Conservation (phyloP, 208 protist species). For the Leptomonas seymouri region DNA sequence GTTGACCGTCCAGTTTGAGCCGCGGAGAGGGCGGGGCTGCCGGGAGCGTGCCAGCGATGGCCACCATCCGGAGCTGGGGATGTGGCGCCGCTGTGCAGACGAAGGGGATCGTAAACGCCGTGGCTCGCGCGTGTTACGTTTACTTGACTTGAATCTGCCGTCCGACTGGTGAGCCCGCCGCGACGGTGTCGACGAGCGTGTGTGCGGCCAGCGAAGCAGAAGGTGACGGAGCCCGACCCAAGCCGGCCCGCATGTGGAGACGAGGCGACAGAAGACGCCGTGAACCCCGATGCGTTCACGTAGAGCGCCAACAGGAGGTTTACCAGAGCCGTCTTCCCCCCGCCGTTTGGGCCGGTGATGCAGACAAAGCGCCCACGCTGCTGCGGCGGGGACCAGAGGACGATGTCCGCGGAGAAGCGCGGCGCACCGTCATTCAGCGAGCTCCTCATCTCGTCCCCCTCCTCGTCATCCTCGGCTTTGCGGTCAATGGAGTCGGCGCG, state of each 20-base stretch:
- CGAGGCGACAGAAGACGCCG: slow-evolving; percentile 3
- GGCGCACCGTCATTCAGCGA: background rate
- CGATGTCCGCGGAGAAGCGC: slow-evolving; percentile 24
- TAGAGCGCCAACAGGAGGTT: slow-evolving; percentile 61
- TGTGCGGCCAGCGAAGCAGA: slow-evolving; percentile 22
- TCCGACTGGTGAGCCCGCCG: slow-evolving; percentile 5
- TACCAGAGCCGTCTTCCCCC: slow-evolving; percentile 66
- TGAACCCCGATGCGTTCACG: slow-evolving; percentile 8
- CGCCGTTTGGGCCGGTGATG: slow-evolving; percentile 54
- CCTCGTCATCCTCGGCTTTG: slow-evolving; percentile 6
- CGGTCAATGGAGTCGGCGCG: too few relatives aligned
- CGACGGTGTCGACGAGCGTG: slow-evolving; percentile 18
- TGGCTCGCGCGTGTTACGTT: slow-evolving; percentile 1
- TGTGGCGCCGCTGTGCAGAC: background rate
- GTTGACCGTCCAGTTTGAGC: too few relatives aligned
- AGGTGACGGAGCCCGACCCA: slow-evolving; percentile 12
- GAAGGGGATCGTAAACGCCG: background rate
- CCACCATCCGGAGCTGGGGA: too few relatives aligned
- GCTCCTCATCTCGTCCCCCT: background rate
- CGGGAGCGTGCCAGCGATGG: too few relatives aligned
- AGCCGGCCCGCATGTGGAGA: slow-evolving; percentile 14
- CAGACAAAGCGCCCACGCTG: slow-evolving; percentile 57
- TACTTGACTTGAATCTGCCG: background rate
- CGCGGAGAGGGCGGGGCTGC: too few relatives aligned
- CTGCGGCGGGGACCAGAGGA: slow-evolving; percentile 25